These are phyloP conservation scores for Suillus bovinus DNA, from an alignment of 768 basidiomycete species.

Conservation along the genomic window DNA sequence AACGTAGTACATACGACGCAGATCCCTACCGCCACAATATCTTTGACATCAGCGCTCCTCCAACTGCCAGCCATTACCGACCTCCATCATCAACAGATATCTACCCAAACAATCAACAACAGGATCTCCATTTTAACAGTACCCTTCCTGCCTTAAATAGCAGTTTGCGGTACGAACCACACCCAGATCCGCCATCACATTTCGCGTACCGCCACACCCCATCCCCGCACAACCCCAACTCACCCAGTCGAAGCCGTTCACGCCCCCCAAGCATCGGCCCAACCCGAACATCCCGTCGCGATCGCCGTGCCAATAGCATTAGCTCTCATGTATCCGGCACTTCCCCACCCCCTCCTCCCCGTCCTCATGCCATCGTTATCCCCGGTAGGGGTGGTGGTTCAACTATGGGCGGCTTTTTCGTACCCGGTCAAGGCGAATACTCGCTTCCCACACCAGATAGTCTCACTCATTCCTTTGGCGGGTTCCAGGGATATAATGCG, in stretches of 20 bases:
- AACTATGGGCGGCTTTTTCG: constrained; percentile 35
- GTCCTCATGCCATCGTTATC: constrained; percentile 73
- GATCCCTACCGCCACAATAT: constrained; percentile 56
- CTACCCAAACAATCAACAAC: constrained; percentile 21
- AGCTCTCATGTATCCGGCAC: constrained; percentile 56
- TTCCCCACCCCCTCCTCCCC: constrained; percentile 40
- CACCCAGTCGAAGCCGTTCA: constrained; percentile 50
- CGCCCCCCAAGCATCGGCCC: constrained; percentile 45
- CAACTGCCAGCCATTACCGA: constrained; percentile 23
- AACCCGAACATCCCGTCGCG: constrained; percentile 50
- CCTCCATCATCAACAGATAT: constrained; percentile 22
- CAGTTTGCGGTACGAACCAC: constrained; percentile 50
- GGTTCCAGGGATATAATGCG: constrained; percentile 34
- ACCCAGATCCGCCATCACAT: constrained; percentile 33
- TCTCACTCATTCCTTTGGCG: constrained; percentile 29
- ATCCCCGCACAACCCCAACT: constrained; percentile 32
- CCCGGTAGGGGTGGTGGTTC: constrained; percentile 41
- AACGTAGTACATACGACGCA: constrained; percentile 45
- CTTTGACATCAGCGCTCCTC: constrained; percentile 60
- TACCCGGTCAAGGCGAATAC: constrained; percentile 37
- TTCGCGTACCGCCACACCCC: constrained; percentile 28
- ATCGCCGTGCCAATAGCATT: constrained; percentile 61
- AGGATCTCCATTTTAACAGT: constrained; percentile 45
- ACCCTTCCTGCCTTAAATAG: constrained; percentile 54
- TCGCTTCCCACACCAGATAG: constrained; percentile 46